Evolutionary conservation across 805 yeast species (phyloP).

Genomic region (Myxozyma vanderwaltii): DNA sequence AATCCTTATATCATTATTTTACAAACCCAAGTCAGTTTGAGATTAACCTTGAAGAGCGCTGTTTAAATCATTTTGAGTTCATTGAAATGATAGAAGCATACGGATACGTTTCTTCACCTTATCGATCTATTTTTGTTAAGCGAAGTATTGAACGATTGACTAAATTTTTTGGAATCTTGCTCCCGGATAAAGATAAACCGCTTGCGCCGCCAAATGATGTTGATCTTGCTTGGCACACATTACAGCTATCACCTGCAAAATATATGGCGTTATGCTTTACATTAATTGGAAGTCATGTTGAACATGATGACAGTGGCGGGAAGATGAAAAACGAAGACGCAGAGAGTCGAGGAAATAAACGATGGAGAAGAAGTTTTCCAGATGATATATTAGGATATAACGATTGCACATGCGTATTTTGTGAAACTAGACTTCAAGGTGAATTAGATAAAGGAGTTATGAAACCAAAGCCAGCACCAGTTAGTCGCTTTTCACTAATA

Average conservation of each 20-base stretch:
- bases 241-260: slow-evolving; percentile 32
- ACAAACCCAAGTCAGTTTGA: slow-evolving; percentile 28
- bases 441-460: background rate
- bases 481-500: background rate
- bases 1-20: slow-evolving; percentile 24
- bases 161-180: slow-evolving; percentile 21
- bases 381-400: slow-evolving; percentile 9
- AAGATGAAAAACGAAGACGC: background rate
- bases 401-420: slow-evolving; percentile 20
- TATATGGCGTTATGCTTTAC: slow-evolving; percentile 13
- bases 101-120: slow-evolving; percentile 33
- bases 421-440: slow-evolving; percentile 10
- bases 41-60: slow-evolving; percentile 28
- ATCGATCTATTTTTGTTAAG: slow-evolving; percentile 15
- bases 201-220: slow-evolving; percentile 35
- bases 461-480: background rate
- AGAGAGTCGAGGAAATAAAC: slow-evolving; percentile 1
- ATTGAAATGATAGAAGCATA: slow-evolving; percentile 31
- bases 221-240: slow-evolving; percentile 37
- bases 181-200: slow-evolving; percentile 2
- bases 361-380: slow-evolving; percentile 6
- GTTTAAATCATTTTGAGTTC: slow-evolving; percentile 30
- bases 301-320: slow-evolving; percentile 13
- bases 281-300: slow-evolving; percentile 6
- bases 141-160: slow-evolving; percentile 20